Evolutionary conservation across 805 yeast genomes (phyloP).

Genomic region (Candida chauliodis): DNA sequence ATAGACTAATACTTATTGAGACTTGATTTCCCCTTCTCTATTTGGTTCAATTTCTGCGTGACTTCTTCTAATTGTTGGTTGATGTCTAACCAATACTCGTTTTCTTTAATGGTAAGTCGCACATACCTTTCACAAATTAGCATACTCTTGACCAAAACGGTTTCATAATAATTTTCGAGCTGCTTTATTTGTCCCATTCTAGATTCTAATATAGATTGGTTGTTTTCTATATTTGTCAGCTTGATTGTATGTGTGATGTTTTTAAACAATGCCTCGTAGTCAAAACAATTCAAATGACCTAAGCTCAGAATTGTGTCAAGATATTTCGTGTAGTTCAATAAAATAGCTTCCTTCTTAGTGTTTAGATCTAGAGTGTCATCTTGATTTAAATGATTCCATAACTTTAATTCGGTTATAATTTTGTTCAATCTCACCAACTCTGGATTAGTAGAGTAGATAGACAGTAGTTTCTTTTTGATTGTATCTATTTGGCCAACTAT

Average conservation of each 20-base stretch:
- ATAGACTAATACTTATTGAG: conserved; percentile 8
- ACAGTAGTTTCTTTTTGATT: conserved; percentile 12
- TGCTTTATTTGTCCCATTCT: conserved; percentile 12
- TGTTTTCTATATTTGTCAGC: background rate
- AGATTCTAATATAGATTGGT: conserved; percentile 5
- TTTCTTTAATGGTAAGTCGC: conserved; percentile 19
- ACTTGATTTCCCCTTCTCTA: conserved; percentile 3
- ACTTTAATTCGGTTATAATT: conserved; percentile 16
- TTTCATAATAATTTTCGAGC: conserved; percentile 17
- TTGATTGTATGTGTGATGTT: conserved; percentile 3
- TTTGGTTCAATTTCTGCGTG: conserved; percentile 6
- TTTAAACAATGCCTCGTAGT: background rate
- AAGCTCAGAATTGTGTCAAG: background rate
- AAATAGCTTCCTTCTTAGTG: conserved; percentile 2
- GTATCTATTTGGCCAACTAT: conserved; percentile 12
- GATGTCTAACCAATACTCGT: conserved; percentile 23
- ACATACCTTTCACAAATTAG: conserved; percentile 26
- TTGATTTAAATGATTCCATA: conserved; percentile 15
- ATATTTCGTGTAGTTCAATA: conserved; percentile 1
- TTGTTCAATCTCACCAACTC: conserved; percentile 18
- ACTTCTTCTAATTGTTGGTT: conserved; percentile 15
- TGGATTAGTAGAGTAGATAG: conserved; percentile 14
- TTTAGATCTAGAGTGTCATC: conserved; percentile 3
- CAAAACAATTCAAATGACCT: conserved; percentile 1
- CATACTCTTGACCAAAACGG: conserved; percentile 25